Base-by-base conservation (phyloP, 2,329 filamentous ascomycete genomes). In the Thelonectria rubi region DNA sequence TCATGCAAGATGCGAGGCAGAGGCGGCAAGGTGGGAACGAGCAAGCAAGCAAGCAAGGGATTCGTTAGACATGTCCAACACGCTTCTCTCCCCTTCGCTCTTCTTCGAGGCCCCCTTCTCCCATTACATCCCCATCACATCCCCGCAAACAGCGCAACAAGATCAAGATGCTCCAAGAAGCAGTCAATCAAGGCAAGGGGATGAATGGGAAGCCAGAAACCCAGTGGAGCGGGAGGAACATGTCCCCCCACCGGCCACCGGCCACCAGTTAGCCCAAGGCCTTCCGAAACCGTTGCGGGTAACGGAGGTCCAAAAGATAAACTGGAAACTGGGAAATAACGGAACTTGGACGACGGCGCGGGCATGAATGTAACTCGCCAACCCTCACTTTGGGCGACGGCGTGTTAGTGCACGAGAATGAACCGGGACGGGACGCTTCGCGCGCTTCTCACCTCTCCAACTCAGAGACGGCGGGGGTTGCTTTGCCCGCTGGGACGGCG, bases 1-100 rank as follows among this genome's bases (percentile, higher is more conserved):
- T 59, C 40, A 59, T 64, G 61, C 57, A 58, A 60, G 56, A 63
- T 55, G 60, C 56, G 60, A 49, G 60, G 47, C 54, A 55, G 55
- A 58, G 64, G 60, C 37, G 43, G 39, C 37, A 53, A 42, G 32
- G 53, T 48, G 53, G 47, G 42, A 26, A 15, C 24, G 47, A 37
- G 32, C 40, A 26, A 47, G 20, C 14, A 46, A 14, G 12, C 26
- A 30, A 8, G 37, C 14, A 40, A 24, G 7, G n/a, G 42, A 20
- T n/a, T 46, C 12, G n/a, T 43, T 46, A 18, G 18, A 30, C 5
- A 30, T 26, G 14, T 26, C 43, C 42, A 53, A 32, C 14, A 24
- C 14, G 34, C 40, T 30, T n/a, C 46, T 30, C 37, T 39, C 50
- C 24, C 21, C 21, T 15, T 42, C 37, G 8, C 26, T 17, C 47